phyloP scores from a whole-genome alignment of 495 filamentous ascomycete species.

The Neurospora hispaniola region DNA sequence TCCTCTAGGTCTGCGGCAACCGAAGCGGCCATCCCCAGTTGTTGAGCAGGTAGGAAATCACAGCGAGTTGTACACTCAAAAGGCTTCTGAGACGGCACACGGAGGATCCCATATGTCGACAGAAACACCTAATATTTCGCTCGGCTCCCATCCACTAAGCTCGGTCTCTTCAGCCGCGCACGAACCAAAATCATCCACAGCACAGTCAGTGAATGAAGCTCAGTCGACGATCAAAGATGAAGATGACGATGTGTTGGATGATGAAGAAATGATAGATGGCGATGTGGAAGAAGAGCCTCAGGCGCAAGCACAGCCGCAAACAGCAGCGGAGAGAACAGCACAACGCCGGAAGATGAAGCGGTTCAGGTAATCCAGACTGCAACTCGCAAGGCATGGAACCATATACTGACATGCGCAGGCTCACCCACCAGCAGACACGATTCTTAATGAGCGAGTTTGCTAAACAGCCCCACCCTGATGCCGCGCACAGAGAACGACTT shows the following conservation, averaged over 20 bases:
- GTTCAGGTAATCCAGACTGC: conserved; percentile 52
- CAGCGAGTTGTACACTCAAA: conserved; percentile 28
- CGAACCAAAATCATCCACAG: conserved; percentile 11
- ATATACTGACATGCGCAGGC: conserved; percentile 40
- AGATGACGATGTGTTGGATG: conserved; percentile 42
- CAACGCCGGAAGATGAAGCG: conserved; percentile 93
- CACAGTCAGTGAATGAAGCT: conserved; percentile 31
- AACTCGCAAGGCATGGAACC: conserved; percentile 1
- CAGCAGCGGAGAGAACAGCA: conserved; percentile 58
- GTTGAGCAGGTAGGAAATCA: conserved; percentile 30
- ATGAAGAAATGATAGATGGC: conserved; percentile 39
- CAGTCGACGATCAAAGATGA: conserved; percentile 39
- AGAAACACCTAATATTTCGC: conserved; percentile 29
- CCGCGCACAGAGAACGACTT: conserved; percentile 80
- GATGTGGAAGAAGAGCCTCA: conserved; percentile 31
- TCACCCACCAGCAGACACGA: conserved; percentile 93
- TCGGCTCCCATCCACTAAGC: conserved; percentile 31
- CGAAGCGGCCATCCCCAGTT: conserved; percentile 28
- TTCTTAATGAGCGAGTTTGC: conserved; percentile 97
- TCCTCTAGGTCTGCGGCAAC: conserved; percentile 35
- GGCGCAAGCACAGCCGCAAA: conserved; percentile 43
- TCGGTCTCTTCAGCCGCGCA: conserved; percentile 19
- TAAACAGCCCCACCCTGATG: conserved; percentile 90
- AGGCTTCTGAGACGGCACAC: conserved; percentile 27
- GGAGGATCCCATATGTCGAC: conserved; percentile 35